These are phyloP conservation scores for Beauveria varroae DNA, from an alignment of 2,329 filamentous ascomycete genomes.

Conservation along the genomic window DNA sequence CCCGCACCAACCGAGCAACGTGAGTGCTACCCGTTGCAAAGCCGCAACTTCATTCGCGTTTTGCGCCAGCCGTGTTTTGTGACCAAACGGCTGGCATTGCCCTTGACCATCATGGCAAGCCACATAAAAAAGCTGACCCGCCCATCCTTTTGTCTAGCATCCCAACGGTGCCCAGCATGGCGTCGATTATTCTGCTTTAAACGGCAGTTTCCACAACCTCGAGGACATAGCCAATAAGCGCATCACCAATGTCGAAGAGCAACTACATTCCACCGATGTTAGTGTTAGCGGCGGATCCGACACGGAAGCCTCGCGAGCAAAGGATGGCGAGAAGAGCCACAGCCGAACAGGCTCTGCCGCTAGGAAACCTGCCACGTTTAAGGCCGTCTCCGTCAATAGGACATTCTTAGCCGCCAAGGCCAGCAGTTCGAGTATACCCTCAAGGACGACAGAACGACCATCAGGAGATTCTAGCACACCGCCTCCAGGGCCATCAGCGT, in stretches of 20 bases:
- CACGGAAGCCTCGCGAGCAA: slow-evolving; percentile 60
- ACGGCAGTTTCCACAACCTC: slow-evolving; percentile 36
- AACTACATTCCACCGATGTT: slow-evolving; percentile 54
- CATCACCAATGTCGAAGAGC: slow-evolving; percentile 50
- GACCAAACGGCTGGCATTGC: not conserved
- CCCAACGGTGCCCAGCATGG: slow-evolving; percentile 39
- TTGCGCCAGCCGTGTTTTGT: slow-evolving; percentile 5
- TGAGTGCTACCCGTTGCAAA: slow-evolving; percentile 24
- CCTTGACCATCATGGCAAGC: not conserved
- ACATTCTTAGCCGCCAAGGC: slow-evolving; percentile 72
- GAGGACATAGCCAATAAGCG: slow-evolving; percentile 52
- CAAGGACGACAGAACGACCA: slow-evolving; percentile 46
- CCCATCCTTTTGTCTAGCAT: slow-evolving; percentile 10
- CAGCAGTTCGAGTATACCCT: slow-evolving; percentile 32
- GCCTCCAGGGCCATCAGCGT: slow-evolving; percentile 36
- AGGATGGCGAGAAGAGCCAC: slow-evolving; percentile 53
- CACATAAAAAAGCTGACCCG: not conserved
- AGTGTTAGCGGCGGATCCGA: slow-evolving; percentile 71
- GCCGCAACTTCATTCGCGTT: not conserved
- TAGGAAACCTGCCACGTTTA: slow-evolving; percentile 74
- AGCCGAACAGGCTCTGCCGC: slow-evolving; percentile 49
- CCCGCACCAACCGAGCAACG: slow-evolving; percentile 37
- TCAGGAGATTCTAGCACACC: slow-evolving; percentile 39
- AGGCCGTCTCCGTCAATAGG: slow-evolving; percentile 78
- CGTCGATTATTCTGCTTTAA: slow-evolving; percentile 37